phyloP scores from a whole-genome alignment of 2,329 filamentous ascomycete species.

The Neonectria faginata region DNA sequence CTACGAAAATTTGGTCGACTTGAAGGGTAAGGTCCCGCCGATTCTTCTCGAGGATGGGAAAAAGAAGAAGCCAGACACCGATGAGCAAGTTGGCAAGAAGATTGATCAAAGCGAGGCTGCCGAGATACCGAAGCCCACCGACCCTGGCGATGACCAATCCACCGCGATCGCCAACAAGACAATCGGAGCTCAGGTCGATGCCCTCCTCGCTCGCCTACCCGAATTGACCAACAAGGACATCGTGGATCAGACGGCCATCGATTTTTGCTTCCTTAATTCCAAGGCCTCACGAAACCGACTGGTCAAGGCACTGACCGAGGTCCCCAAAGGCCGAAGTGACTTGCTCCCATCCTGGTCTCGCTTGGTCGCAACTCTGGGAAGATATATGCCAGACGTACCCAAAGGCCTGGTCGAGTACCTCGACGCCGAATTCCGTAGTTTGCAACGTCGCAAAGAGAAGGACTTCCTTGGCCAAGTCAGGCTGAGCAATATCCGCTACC shows the following conservation, averaged over 20 bases:
- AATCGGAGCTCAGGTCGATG: slow-evolving; percentile 95
- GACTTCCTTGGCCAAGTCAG: slow-evolving; percentile 96
- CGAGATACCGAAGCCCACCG: slow-evolving; percentile 63
- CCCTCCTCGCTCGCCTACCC: slow-evolving; percentile 85
- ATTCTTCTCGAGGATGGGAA: slow-evolving; percentile 94
- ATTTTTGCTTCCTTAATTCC: slow-evolving; percentile 98
- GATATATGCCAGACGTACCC: slow-evolving; percentile 94
- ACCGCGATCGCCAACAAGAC: slow-evolving; percentile 98
- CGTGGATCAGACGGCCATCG: slow-evolving; percentile 91
- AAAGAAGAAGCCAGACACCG: slow-evolving; percentile 87
- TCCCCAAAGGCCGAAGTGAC: slow-evolving; percentile 93
- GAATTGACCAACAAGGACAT: slow-evolving; percentile 92
- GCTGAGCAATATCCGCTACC: slow-evolving; percentile 94
- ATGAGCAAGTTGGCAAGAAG: slow-evolving; percentile 87
- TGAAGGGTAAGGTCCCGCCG: slow-evolving; percentile 94
- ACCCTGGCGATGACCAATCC: slow-evolving; percentile 81
- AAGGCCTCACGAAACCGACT: slow-evolving; percentile 96
- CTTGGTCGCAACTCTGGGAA: slow-evolving; percentile 90
- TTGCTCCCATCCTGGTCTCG: slow-evolving; percentile 92
- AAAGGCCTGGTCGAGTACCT: slow-evolving; percentile 92
- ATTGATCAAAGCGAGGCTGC: slow-evolving; percentile 64
- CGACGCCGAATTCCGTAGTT: slow-evolving; percentile 95
- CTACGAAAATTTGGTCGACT: slow-evolving; percentile 95
- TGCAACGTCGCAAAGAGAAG: slow-evolving; percentile 96
- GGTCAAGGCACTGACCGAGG: slow-evolving; percentile 91